phyloP scores from a whole-genome alignment of 148 eudicot species.

The Chenopodium album region DNA sequence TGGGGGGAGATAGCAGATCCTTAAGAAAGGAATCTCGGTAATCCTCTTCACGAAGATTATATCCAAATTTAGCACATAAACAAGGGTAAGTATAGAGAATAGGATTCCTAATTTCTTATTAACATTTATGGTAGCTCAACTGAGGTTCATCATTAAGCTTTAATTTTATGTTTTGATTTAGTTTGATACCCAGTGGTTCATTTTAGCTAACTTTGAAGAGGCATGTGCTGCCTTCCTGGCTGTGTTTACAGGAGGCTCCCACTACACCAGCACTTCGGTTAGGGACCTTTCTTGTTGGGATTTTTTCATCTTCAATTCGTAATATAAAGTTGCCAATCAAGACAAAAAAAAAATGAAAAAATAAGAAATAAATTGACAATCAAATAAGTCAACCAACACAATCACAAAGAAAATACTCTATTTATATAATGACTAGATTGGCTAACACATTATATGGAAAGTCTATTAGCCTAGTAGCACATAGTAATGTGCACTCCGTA shows the following conservation, averaged over 20 bases:
- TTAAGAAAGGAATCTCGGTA: not conserved
- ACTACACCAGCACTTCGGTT: not conserved
- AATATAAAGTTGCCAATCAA: not conserved
- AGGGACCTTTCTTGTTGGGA: not conserved
- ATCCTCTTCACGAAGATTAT: not conserved
- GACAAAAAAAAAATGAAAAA: not conserved
- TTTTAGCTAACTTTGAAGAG: not conserved
- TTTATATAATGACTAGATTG: not conserved
- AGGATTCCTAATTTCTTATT: not conserved
- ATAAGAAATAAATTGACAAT: not conserved
- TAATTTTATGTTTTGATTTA: not conserved
- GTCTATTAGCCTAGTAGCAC: not conserved
- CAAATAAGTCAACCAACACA: not conserved
- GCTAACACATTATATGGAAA: not conserved
- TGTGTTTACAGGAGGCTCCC: not conserved
- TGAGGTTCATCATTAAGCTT: not conserved
- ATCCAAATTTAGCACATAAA: not conserved
- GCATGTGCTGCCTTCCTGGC: not conserved
- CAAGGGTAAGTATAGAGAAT: not conserved
- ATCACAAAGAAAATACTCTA: not conserved
- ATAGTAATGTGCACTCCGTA: not conserved
- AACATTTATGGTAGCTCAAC: not conserved
- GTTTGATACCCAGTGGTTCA: not conserved
- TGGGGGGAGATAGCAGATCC: not conserved
- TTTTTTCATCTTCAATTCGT: not conserved